Conservation (phyloP, 1,284 basidiomycete genomes). For the Ceratobasidium sp. region DNA sequence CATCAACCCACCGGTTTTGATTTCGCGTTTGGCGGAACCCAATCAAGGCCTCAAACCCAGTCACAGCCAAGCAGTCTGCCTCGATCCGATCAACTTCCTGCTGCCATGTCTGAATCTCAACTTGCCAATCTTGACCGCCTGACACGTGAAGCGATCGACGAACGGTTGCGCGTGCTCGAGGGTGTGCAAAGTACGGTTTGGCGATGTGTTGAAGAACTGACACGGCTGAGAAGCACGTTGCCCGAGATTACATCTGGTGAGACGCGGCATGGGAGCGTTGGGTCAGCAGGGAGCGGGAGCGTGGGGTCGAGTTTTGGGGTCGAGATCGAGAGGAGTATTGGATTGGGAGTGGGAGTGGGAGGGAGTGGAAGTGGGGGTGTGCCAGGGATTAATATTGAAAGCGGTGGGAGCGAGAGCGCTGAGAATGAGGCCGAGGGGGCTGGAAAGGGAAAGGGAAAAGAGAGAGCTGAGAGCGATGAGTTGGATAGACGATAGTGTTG, state of each 20-base stretch:
- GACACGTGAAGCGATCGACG: constrained; percentile 81
- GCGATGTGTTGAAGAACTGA: constrained; percentile 77
- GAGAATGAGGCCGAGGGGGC: constrained; percentile 35
- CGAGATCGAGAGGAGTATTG: constrained; percentile 11
- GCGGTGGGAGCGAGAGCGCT: neutral
- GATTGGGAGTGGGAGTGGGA: neutral
- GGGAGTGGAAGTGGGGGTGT: constrained; percentile 1
- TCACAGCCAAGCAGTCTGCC: constrained; percentile 40
- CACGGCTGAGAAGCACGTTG: constrained; percentile 72
- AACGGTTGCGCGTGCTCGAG: constrained; percentile 77
- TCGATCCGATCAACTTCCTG: constrained; percentile 54
- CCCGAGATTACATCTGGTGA: constrained; percentile 50
- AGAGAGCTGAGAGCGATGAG: constrained; percentile 38
- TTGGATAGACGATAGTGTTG: neutral
- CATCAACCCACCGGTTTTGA: neutral
- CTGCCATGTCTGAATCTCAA: constrained; percentile 64
- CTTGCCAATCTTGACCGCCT: constrained; percentile 65
- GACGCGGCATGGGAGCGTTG: neutral
- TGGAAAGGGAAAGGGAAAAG: constrained; percentile 49
- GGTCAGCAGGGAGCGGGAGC: neutral
- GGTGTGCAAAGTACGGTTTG: constrained; percentile 73
- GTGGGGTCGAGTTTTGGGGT: constrained; percentile 14
- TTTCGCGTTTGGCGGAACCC: constrained; percentile 24
- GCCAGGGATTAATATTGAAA: neutral
- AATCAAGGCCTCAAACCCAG: constrained; percentile 9